phyloP scores from a whole-genome alignment of 1,284 basidiomycete genomes.

The Earliella scabrosa region DNA sequence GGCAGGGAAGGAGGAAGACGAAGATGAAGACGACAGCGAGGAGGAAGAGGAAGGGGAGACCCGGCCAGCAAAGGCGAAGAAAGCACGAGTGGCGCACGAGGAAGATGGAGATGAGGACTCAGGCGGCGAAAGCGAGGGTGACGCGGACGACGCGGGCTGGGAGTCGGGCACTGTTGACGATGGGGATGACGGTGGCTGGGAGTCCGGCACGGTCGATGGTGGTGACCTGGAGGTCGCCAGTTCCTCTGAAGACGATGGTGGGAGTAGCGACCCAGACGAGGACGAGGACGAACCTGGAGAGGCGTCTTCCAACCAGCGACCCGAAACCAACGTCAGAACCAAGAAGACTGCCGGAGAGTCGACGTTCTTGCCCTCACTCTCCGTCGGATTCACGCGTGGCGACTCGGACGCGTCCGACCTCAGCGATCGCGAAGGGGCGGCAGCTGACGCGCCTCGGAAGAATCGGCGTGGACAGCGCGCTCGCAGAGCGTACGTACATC shows the following conservation, averaged over 20 bases:
- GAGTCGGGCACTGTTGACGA: conserved; percentile 45
- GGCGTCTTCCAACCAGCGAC: too few relatives aligned
- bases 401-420: conserved; percentile 78
- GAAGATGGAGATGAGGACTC: conserved; percentile 7
- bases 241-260: conserved; percentile 28
- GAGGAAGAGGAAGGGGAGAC: conserved; percentile 35
- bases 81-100: conserved; percentile 1
- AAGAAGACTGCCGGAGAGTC: conserved; percentile 50
- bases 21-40: conserved; percentile 22
- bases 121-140: conserved; percentile 18
- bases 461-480: conserved; percentile 93
- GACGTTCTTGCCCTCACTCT: conserved; percentile 87
- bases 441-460: conserved; percentile 66
- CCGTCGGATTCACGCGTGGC: conserved; percentile 83
- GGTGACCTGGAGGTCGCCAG: conserved; percentile 13
- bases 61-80: conserved; percentile 41
- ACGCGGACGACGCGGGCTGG: conserved; percentile 41
- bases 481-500: conserved; percentile 84
- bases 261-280: too few relatives aligned
- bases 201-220: conserved; percentile 39
- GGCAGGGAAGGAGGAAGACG: conserved; percentile 30
- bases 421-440: conserved; percentile 68
- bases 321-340: conserved; percentile 21
- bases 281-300: conserved; percentile 11
- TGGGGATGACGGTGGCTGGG: conserved; percentile 30